Evolutionary conservation across 495 filamentous ascomycete species (phyloP).

Genomic region (Podospora pseudopauciseta): DNA sequence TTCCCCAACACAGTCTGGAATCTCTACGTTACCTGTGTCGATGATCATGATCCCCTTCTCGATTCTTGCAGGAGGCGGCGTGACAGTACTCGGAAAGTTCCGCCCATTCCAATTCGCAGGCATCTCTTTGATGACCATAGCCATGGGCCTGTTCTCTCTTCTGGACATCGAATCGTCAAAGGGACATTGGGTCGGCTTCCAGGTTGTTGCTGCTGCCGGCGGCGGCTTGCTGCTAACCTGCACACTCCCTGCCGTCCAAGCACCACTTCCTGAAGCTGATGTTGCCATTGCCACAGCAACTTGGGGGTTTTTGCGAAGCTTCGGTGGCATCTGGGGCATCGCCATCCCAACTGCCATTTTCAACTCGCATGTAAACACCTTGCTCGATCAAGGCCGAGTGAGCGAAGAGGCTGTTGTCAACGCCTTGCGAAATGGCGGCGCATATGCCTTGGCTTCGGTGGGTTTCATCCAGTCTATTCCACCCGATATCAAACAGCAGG

Average conservation of each 20-base stretch:
- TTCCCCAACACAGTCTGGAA: slow-evolving; percentile 24
- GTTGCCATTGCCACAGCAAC: slow-evolving; percentile 40
- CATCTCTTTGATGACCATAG: slow-evolving; percentile 39
- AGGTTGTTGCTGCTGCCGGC: slow-evolving; percentile 27
- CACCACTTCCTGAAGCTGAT: slow-evolving; percentile 35
- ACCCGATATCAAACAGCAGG: not conserved
- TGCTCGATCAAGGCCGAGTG: not conserved
- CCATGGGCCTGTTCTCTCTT: slow-evolving; percentile 42
- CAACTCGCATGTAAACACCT: slow-evolving; percentile 27
- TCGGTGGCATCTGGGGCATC: slow-evolving; percentile 50
- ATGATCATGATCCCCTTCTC: not conserved
- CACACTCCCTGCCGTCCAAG: slow-evolving; percentile 41
- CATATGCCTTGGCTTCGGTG: slow-evolving; percentile 1
- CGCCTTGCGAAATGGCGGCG: not conserved
- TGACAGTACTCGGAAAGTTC: slow-evolving; percentile 35
- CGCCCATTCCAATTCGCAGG: slow-evolving; percentile 41
- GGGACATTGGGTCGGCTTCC: slow-evolving; percentile 14
- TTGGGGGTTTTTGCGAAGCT: slow-evolving; percentile 46
- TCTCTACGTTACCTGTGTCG: not conserved
- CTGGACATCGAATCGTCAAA: slow-evolving; percentile 15
- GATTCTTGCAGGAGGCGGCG: not conserved
- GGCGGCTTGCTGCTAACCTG: slow-evolving; percentile 32
- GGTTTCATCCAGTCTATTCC: not conserved
- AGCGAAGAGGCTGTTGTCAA: not conserved
- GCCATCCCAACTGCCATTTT: slow-evolving; percentile 50